phyloP scores from a whole-genome alignment of 345 rosid genomes.

The sweet orange (Citrus sinensis) region DVS_A1.0 CM039169.1:7464501-7465000 shows the following conservation, averaged over 20 bases:
- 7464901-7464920: no score
- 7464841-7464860: no score
- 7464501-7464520: not conserved
- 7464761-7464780: no score
- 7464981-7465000: not conserved
- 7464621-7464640: not conserved
- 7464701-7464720: no score
- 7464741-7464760: no score
- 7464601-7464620: not conserved
- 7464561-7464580: not conserved
- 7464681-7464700: not conserved
- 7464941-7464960: not conserved
- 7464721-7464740: no score
- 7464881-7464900: no score
- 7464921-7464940: no score
- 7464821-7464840: no score
- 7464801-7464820: no score
- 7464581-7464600: not conserved
- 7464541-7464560: not conserved
- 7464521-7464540: not conserved
- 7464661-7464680: not conserved
- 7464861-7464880: no score
- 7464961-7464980: not conserved
- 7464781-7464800: no score
- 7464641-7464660: not conserved